Evolutionary conservation across 129 eudicot genomes (phyloP).

Genomic region (Tanacetum coccineum): DNA sequence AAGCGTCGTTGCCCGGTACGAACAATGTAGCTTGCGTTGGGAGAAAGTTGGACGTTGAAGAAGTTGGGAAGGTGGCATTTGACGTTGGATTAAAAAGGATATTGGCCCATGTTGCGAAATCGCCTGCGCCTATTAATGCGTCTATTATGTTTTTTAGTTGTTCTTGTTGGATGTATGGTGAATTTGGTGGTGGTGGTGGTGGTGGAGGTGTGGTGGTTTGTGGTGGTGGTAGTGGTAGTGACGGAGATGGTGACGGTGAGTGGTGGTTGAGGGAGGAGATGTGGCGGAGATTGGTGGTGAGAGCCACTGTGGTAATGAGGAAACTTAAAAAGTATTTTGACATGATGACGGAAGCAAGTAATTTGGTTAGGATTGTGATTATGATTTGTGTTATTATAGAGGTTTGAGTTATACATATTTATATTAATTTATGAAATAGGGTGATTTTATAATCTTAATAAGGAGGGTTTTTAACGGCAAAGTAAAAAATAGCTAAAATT

Average conservation of each 20-base stretch:
- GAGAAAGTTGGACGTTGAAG: conserved; percentile 25
- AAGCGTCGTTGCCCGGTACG: conserved; percentile 47
- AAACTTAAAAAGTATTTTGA: background rate
- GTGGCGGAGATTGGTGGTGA: conserved; percentile 15
- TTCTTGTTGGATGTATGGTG: conserved; percentile 26
- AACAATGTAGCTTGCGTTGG: conserved; percentile 49
- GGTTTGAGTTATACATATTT: no score
- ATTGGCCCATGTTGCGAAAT: conserved; percentile 56
- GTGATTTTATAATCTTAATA: no score
- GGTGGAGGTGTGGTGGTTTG: background rate
- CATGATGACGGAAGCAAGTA: conserved; percentile 19
- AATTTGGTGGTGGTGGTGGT: background rate
- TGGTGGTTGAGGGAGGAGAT: conserved; percentile 4
- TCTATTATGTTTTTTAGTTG: conserved; percentile 53
- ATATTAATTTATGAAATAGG: no score
- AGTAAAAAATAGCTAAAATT: no score
- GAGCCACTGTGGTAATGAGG: background rate
- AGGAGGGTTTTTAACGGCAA: no score
- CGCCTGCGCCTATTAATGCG: conserved; percentile 53
- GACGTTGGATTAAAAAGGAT: conserved; percentile 38
- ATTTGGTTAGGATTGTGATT: no score
- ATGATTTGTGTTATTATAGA: no score
- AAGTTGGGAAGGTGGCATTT: conserved; percentile 24
- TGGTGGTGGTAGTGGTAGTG: background rate
- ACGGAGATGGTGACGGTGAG: conserved; percentile 20